Percentiles rank a stretch among this genome's conserved stretches.
phyloP scores from a whole-genome alignment of 768 basidiomycete species.

The Mycena pura region DNA sequence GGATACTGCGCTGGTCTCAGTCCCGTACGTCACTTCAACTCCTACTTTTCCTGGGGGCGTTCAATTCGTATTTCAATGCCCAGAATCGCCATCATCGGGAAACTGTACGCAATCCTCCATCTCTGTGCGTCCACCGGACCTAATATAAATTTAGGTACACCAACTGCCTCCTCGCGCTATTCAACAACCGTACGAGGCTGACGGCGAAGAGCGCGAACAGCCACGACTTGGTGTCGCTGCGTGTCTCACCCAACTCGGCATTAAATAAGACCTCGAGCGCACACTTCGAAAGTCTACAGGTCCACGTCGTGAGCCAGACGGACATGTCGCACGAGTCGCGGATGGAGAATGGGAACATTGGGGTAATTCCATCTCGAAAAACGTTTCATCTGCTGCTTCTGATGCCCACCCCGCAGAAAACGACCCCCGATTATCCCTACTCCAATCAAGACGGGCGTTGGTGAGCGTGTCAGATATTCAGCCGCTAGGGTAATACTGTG shows the following conservation, averaged over 20 bases:
- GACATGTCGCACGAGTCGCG: slow-evolving; percentile 1
- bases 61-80: neutral
- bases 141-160: slow-evolving; percentile 17
- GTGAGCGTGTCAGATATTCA: slow-evolving; percentile 1
- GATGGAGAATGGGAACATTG: slow-evolving; percentile 7
- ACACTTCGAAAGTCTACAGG: slow-evolving; percentile 3
- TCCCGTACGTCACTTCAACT: slow-evolving; percentile 14
- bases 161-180: slow-evolving; percentile 24
- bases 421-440: slow-evolving; percentile 4
- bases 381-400: neutral
- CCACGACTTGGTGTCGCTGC: slow-evolving; percentile 3
- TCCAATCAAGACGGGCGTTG: slow-evolving; percentile 1
- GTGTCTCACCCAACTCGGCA: neutral
- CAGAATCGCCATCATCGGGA: slow-evolving; percentile 21
- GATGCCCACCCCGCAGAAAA: slow-evolving; percentile 3
- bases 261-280: neutral
- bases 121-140: neutral
- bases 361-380: slow-evolving; percentile 4
- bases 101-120: slow-evolving; percentile 18
- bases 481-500: neutral
- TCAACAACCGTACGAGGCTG: slow-evolving; percentile 21
- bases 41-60: neutral
- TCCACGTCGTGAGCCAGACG: slow-evolving; percentile 8
- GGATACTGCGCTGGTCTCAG: slow-evolving; percentile 16
- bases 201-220: slow-evolving; percentile 4